Evolutionary conservation across 1,284 basidiomycete species (phyloP), one percentile per base, ranked within the genome.

Genomic region (Coniophora puteana): DNA sequence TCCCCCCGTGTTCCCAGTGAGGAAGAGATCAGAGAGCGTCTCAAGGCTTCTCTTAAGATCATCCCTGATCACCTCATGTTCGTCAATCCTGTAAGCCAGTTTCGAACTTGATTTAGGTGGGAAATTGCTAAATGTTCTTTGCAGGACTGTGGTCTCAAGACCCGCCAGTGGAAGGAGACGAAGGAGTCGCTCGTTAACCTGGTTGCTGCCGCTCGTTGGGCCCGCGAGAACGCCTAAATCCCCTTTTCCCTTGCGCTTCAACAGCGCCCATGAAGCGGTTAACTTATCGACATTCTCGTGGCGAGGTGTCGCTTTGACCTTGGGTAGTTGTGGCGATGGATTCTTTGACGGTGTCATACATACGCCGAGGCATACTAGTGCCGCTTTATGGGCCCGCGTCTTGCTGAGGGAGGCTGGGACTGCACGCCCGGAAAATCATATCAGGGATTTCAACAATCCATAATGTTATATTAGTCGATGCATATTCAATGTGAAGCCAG

Each of bases 91-190:
- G 87, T 90, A 65, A 72, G 85, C 69, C 66, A 63, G 61, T 61
- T 65, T 43, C n/a, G 22, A n/a, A 12, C 27, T 36, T 36, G 17
- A 20, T 17, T 21, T n/a, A 40, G 41, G 29, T 20, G 27, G 43
- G 7, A 31, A 29, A 20, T 18, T 33, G 36, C 44, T 40, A 32
- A 53, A 16, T 37, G 29, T 41, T 35, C 45, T 22, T 42, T 16
- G 35, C 38, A 76, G 74, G 87, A 90, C 63, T 90, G 88, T 55
- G 88, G 88, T 67, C 71, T 90, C 53, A 94, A 94, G 80, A 95
- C 93, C 58, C 92, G 93, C 74, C 89, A 83, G 51, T 96, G 93
- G 94, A 84, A 87, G 66, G 94, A 98, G 78, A 95, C 92, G 89
- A 96, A 73, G 71, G 80, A 84, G 53, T 87, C 89, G 32, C 81